Evolutionary conservation across 1,139 yeast species (phyloP), one percentile per base, ranked within the genome.

Genomic region (Suhomyces guaymorum): DNA sequence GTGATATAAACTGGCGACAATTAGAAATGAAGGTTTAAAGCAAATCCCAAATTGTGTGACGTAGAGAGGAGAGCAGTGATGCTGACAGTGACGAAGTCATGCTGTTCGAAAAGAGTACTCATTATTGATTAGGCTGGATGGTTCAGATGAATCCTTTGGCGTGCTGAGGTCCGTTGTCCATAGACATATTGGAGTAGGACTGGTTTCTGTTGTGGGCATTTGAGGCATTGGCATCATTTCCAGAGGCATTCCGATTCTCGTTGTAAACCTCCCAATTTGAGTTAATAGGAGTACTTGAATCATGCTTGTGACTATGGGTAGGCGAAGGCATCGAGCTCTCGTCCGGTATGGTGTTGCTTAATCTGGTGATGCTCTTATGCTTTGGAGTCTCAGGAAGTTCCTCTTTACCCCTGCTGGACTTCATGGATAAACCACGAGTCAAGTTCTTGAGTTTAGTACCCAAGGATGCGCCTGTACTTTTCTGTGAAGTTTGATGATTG

Each of bases 321-420:
- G 51, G 45, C 15, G 48, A 41, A 29, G 44, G 43, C 24, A 33
- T 43, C 15, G 43, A 43, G 28, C 36, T 43, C 24, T 47, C 51
- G 25, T 54, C 55, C 23, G 37, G 41, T 24, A 65, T 38, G 3
- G 65, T 61, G 36, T 66, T 72, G 42, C 70, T 64, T 30, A 66
- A 47, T 40, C 70, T 60, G n/a, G 61, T 52, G 16, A 57, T 42
- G 15, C 31, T 32, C n/a, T 49, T 49, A 13, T 44, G 43, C 5
- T 39, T 39, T 11, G 47, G 46, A 2, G 35, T 25, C 9, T 15
- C 26, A n/a, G 16, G 6, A 7, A 26, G 33, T 2, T 33, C 38
- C 6, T 36, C 33, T 8, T 33, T 36, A 13, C 40, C 38, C 15
- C 40, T 50, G 15, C 42, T 43, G 17, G 49, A 51, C 35, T 48